A percentile compares a stretch with the other conserved stretches of the same genome.
Conservation (phyloP, 306 rosid genomes). For the Malus orientalis region DNA sequence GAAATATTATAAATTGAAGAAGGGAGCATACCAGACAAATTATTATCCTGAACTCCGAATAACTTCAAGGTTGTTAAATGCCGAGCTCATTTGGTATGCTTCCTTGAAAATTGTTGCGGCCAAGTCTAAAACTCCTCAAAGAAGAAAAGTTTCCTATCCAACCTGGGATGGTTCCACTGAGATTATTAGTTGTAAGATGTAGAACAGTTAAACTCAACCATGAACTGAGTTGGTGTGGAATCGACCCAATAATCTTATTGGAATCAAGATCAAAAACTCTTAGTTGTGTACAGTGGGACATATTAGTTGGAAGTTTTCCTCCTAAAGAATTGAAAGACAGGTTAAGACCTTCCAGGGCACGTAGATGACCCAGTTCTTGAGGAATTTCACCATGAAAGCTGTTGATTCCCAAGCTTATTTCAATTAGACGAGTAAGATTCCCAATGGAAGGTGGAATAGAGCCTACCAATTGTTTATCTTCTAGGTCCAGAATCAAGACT, state of each 20-base stretch:
- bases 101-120: background rate
- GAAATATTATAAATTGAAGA: background rate
- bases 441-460: background rate
- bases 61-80: background rate
- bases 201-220: background rate
- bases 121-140: rapidly evolving
- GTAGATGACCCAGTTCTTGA: too few relatives aligned
- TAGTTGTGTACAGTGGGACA: too few relatives aligned
- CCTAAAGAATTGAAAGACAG: too few relatives aligned
- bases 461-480: background rate
- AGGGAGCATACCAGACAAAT: background rate
- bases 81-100: background rate
- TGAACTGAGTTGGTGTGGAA: background rate
- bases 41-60: rapidly evolving
- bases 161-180: background rate
- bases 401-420: too few relatives aligned
- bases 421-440: too few relatives aligned
- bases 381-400: too few relatives aligned
- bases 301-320: too few relatives aligned
- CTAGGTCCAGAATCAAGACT: too few relatives aligned
- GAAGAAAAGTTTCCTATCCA: background rate
- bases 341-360: too few relatives aligned
- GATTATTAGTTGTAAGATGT: background rate
- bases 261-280: too few relatives aligned
- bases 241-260: background rate